phyloP scores from a whole-genome alignment of 441 rosid species.

The Geranium incanum region DNA sequence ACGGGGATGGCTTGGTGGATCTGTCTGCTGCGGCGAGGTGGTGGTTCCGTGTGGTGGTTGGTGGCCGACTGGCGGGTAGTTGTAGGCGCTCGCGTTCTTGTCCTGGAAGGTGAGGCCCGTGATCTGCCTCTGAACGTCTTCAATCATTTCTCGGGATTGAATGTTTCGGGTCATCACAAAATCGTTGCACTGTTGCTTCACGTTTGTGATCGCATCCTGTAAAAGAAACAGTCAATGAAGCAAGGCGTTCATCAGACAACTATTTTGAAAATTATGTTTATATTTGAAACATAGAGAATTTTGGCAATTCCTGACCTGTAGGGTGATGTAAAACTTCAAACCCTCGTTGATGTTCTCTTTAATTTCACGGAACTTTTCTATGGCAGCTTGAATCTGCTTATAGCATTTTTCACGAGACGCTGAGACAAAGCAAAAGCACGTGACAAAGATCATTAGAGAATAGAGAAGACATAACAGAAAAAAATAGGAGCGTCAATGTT shows the following conservation, averaged over 20 bases:
- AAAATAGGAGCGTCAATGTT: too few relatives aligned
- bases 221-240: constrained; percentile 1
- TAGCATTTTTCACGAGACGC: constrained; percentile 84
- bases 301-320: constrained; percentile 49
- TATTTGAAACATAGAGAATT: too few relatives aligned
- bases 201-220: constrained; percentile 87
- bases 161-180: constrained; percentile 92
- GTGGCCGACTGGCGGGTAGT: too few relatives aligned
- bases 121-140: constrained; percentile 83
- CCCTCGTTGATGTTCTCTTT: constrained; percentile 93
- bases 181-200: constrained; percentile 95
- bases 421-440: constrained; percentile 21
- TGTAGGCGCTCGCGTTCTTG: too few relatives aligned
- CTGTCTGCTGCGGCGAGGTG: constrained; percentile 36
- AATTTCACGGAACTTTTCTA: constrained; percentile 76
- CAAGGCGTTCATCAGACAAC: too few relatives aligned
- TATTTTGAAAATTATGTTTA: too few relatives aligned
- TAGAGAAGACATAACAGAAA: too few relatives aligned
- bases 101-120: constrained; percentile 82
- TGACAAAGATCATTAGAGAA: too few relatives aligned
- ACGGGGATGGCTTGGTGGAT: constrained; percentile 23
- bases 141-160: constrained; percentile 93
- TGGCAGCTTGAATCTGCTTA: constrained; percentile 84
- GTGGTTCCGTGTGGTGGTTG: constrained; percentile 10
- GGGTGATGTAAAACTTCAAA: constrained; percentile 87